A percentile compares a stretch with the other conserved stretches of the same genome.
Evolutionary conservation across 1,139 yeast species (phyloP).

Genomic region (Zygosaccharomyces pseudobailii): DNA sequence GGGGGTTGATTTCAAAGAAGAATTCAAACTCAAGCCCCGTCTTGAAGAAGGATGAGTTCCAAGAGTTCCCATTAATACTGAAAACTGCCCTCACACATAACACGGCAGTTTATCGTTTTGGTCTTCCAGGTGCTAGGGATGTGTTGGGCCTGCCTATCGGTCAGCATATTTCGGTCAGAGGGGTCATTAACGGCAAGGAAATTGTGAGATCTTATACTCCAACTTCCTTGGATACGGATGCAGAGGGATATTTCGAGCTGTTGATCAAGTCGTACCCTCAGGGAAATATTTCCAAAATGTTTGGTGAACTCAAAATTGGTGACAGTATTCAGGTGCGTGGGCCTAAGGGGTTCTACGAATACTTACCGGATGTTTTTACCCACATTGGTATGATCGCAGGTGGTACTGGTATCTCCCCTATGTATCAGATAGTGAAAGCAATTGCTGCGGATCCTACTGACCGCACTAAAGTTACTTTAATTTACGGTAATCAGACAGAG

Average conservation of each 20-base stretch:
- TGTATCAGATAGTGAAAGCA: slow-evolving; percentile 82
- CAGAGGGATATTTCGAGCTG: slow-evolving; percentile 79
- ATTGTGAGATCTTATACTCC: slow-evolving; percentile 93
- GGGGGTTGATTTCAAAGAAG: neutral
- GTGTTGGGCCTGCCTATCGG: slow-evolving; percentile 90
- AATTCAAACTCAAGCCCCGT: slow-evolving; percentile 3
- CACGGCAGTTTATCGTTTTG: slow-evolving; percentile 80
- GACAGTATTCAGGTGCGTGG: slow-evolving; percentile 76
- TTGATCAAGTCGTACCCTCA: slow-evolving; percentile 88
- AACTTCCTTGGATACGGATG: slow-evolving; percentile 75
- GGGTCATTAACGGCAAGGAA: slow-evolving; percentile 73
- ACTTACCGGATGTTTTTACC: slow-evolving; percentile 73
- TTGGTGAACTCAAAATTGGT: slow-evolving; percentile 65
- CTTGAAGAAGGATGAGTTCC: slow-evolving; percentile 52
- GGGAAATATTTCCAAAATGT: slow-evolving; percentile 80
- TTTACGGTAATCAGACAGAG: slow-evolving; percentile 75
- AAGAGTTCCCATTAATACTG: slow-evolving; percentile 76
- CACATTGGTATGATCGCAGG: slow-evolving; percentile 72
- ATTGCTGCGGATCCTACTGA: slow-evolving; percentile 61
- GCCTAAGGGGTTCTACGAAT: slow-evolving; percentile 89
- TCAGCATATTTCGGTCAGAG: slow-evolving; percentile 80
- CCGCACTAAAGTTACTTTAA: slow-evolving; percentile 55
- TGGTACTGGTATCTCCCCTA: slow-evolving; percentile 94
- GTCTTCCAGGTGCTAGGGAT: slow-evolving; percentile 70
- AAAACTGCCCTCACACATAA: slow-evolving; percentile 78